These are phyloP conservation scores for Falciphora oryzae DNA, from an alignment of 2,329 filamentous ascomycete genomes.

Conservation along the genomic window DNA sequence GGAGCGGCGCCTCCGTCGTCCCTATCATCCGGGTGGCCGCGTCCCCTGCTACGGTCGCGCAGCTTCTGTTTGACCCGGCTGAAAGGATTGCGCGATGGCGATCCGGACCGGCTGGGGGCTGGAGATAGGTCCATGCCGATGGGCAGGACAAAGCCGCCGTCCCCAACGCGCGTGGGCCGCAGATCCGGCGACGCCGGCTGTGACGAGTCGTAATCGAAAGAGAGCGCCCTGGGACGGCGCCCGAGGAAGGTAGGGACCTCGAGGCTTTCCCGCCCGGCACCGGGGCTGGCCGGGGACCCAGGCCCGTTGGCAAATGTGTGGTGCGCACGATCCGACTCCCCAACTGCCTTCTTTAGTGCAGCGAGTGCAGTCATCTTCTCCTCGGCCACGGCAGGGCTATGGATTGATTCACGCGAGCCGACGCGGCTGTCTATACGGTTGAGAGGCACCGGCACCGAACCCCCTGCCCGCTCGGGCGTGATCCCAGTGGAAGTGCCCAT, in stretches of 20 bases:
- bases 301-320: background rate
- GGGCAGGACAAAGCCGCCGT: constrained; percentile 48
- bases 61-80: constrained; percentile 51
- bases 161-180: constrained; percentile 32
- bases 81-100: constrained; percentile 56
- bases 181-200: constrained; percentile 47
- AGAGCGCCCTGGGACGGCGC: constrained; percentile 26
- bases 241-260: constrained; percentile 36
- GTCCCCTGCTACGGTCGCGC: constrained; percentile 41
- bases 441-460: constrained; percentile 20
- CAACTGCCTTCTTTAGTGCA: background rate
- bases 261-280: constrained; percentile 34
- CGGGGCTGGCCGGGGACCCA: constrained; percentile 25
- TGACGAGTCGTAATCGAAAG: constrained; percentile 40
- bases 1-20: constrained; percentile 24
- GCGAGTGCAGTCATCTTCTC: background rate
- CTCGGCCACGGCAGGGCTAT: background rate
- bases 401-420: constrained; percentile 16
- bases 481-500: constrained; percentile 24
- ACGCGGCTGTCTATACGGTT: constrained; percentile 19
- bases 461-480: constrained; percentile 16
- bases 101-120: constrained; percentile 54
- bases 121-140: constrained; percentile 60
- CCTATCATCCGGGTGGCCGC: constrained; percentile 26
- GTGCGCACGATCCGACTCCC: background rate